A percentile compares a stretch with the other conserved stretches of the same genome.
Conservation (phyloP, 2,329 filamentous ascomycete genomes). For the Alternaria sp. region DNA sequence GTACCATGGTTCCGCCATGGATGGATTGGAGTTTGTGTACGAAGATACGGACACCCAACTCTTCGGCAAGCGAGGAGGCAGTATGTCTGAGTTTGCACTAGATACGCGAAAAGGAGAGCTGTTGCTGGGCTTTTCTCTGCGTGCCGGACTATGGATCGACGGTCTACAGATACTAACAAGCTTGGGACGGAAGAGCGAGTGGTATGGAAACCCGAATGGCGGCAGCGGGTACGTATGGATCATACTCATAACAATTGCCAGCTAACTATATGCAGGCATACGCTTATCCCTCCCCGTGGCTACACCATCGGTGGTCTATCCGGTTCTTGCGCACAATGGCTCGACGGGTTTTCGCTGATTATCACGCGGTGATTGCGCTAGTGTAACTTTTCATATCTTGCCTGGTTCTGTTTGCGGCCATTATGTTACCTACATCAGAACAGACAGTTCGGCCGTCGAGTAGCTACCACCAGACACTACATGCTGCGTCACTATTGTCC, state of each 20-base stretch:
- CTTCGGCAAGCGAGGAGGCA: conserved; percentile 83
- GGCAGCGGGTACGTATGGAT: conserved; percentile 77
- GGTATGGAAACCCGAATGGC: conserved; percentile 83
- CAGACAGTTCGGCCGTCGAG: not conserved
- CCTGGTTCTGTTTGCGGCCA: not conserved
- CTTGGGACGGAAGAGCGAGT: conserved; percentile 81
- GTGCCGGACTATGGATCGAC: conserved; percentile 84
- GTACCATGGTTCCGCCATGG: conserved; percentile 78
- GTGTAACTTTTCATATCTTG: not conserved
- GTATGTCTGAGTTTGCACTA: conserved; percentile 77
- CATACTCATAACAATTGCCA: conserved; percentile 15
- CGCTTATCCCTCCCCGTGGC: conserved; percentile 85
- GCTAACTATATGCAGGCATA: conserved; percentile 68
- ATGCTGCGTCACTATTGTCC: not conserved
- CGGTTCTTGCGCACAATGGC: conserved; percentile 80
- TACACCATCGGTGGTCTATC: conserved; percentile 89
- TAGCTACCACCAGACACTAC: not conserved
- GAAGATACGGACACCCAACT: conserved; percentile 85
- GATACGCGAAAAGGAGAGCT: conserved; percentile 87
- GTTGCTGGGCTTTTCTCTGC: conserved; percentile 84
- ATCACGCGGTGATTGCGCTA: conserved; percentile 68
- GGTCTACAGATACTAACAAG: conserved; percentile 91
- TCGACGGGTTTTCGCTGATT: conserved; percentile 87
- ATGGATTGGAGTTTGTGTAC: conserved; percentile 92
- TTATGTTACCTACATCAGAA: not conserved